Evolutionary conservation across 2,329 filamentous ascomycete species (phyloP), one percentile per base, ranked within the genome.

Genomic region (Pseudofabraea citricarpa): DNA sequence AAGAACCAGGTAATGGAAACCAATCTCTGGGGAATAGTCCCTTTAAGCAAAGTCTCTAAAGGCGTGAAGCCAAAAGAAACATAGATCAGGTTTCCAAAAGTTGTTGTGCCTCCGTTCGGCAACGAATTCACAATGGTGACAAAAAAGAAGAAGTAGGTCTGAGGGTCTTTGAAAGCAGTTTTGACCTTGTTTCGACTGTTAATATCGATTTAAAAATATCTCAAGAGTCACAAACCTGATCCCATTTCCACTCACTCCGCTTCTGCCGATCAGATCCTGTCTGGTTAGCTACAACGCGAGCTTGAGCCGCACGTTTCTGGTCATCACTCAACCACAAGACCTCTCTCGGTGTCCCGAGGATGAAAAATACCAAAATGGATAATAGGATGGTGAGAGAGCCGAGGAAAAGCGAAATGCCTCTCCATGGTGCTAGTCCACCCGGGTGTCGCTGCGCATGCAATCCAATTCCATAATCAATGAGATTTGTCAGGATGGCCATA

Each of bases 101-200:
- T 56, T 5, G 61, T 61, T 35, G 53, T 61, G n/a, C 56, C 62
- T 12, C 62, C 59, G 26, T 64, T 61, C 2, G 62, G 62, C 3
- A 64, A 41, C 1, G 58, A 52, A 42, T 62, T 63, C 19, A 64
- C 48, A 36, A 64, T 60, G 5, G 58, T 59, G 5, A 60, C 53
- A 44, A 64, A 59, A 49, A 65, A 64, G 47, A 63, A 61, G 47
- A 64, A 64, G 36, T 63, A 61, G 0, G 55, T 61, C 40, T 62
- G 60, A 2, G 59, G 58, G 23, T 63, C 57, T 49, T 21, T 41
- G 10, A 42, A 42, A n/a, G 31, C 19, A 10, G 26, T 33, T 6
- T 6, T 41, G n/a, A 33, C 24, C 22, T 39, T 10, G 20, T 8
- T 8, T 19, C 15, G 13, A 22, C 8, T 9, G 19, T 9, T n/a